These are phyloP conservation scores for Halocafeteria seosinensis DNA, from an alignment of 108 stramenopile genomes.

Conservation along the genomic window DNA sequence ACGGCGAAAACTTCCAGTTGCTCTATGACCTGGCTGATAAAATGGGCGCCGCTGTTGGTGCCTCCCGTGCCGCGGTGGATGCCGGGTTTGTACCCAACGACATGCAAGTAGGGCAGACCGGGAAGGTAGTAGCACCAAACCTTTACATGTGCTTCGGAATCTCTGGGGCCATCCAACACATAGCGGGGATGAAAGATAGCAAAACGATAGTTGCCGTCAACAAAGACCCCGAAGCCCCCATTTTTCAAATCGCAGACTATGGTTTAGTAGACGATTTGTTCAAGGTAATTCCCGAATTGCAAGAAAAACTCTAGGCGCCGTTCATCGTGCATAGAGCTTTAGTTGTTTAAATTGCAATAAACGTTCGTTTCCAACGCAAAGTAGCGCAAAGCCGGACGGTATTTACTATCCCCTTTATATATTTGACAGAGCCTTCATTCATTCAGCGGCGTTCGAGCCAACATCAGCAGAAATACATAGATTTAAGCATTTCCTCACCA, in stretches of 20 bases:
- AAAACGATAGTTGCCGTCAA: slow-evolving; percentile 98
- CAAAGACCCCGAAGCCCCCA: slow-evolving; percentile 95
- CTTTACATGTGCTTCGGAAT: slow-evolving; percentile 87
- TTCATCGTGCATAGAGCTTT: too few relatives aligned
- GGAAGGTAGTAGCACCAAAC: slow-evolving; percentile 89
- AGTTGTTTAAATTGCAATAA: too few relatives aligned
- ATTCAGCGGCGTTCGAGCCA: too few relatives aligned
- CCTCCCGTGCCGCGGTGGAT: slow-evolving; percentile 75
- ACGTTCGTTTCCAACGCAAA: too few relatives aligned
- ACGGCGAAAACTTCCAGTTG: slow-evolving; percentile 77
- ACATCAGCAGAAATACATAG: too few relatives aligned
- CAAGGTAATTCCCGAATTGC: slow-evolving; percentile 84
- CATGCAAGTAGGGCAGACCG: slow-evolving; percentile 94
- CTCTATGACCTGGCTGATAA: slow-evolving; percentile 85
- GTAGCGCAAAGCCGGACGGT: too few relatives aligned
- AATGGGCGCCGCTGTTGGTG: slow-evolving; percentile 56
- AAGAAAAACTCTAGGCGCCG: slow-evolving; percentile 50
- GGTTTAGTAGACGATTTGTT: slow-evolving; percentile 86
- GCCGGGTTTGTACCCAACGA: slow-evolving; percentile 95
- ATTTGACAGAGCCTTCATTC: too few relatives aligned
- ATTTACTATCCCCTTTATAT: too few relatives aligned
- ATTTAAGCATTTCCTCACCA: too few relatives aligned
- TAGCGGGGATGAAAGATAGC: slow-evolving; percentile 95
- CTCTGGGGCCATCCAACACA: slow-evolving; percentile 98
- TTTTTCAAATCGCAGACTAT: slow-evolving; percentile 94